Conservation (phyloP, 2,329 filamentous ascomycete species). For the Meredithiella fracta region DNA sequence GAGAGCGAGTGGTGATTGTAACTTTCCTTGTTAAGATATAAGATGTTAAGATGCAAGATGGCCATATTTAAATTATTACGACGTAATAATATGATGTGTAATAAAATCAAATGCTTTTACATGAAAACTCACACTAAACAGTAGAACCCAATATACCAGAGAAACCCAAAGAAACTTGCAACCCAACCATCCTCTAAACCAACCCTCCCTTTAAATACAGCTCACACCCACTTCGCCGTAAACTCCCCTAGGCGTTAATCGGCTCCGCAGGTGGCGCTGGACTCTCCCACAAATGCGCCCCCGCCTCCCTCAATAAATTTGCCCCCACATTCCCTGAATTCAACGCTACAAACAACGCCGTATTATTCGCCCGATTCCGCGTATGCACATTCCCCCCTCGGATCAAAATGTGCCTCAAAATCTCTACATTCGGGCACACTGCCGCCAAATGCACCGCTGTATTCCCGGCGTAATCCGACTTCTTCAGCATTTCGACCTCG, state of each 20-base stretch:
- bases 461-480: constrained; percentile 67
- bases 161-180: no score
- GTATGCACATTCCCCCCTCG: constrained; percentile 51
- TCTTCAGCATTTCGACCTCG: constrained; percentile 50
- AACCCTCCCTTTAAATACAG: no score
- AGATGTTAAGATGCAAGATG: no score
- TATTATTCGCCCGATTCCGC: constrained; percentile 48
- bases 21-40: no score
- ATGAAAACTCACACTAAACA: no score
- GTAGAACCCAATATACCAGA: no score
- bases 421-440: constrained; percentile 34
- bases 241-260: constrained; percentile 3
- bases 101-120: no score
- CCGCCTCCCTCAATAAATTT: constrained; percentile 38
- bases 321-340: constrained; percentile 39
- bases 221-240: neutral
- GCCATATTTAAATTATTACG: no score
- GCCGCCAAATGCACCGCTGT: constrained; percentile 47
- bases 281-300: constrained; percentile 40
- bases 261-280: constrained; percentile 17
- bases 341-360: constrained; percentile 46
- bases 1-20: no score
- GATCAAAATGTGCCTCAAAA: constrained; percentile 41
- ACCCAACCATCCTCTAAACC: no score
- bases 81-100: no score